Conservation (phyloP, 2,329 filamentous ascomycete genomes). For the Fusarium palustre region DNA sequence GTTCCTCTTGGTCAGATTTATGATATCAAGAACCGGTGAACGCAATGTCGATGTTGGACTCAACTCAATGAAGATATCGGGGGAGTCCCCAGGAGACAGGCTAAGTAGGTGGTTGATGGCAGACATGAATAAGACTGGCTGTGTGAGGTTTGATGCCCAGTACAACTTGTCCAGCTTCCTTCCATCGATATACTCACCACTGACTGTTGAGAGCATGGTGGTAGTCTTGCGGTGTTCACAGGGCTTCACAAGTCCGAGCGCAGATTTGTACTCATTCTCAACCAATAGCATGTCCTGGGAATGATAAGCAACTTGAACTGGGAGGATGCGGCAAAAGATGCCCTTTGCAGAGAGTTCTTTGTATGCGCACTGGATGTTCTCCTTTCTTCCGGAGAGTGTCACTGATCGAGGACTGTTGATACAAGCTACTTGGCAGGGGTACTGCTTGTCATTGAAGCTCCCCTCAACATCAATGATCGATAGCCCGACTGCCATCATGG, state of each 20-base stretch:
- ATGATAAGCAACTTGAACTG: slow-evolving; percentile 58
- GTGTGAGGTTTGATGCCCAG: slow-evolving; percentile 61
- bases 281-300: slow-evolving; percentile 58
- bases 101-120: slow-evolving; percentile 55
- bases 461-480: slow-evolving; percentile 44
- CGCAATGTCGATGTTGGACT: slow-evolving; percentile 54
- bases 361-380: slow-evolving; percentile 49
- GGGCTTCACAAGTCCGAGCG: slow-evolving; percentile 44
- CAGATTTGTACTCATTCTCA: slow-evolving; percentile 51
- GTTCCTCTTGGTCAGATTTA: slow-evolving; percentile 34
- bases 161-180: slow-evolving; percentile 53
- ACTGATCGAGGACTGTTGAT: slow-evolving; percentile 58
- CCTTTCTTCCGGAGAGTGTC: slow-evolving; percentile 57
- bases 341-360: slow-evolving; percentile 48
- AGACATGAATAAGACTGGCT: slow-evolving; percentile 58
- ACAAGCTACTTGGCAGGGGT: slow-evolving; percentile 55
- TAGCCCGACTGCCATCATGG: slow-evolving; percentile 58
- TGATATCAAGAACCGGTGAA: slow-evolving; percentile 54
- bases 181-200: slow-evolving; percentile 45
- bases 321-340: slow-evolving; percentile 53
- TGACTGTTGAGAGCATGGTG: slow-evolving; percentile 59
- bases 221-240: slow-evolving; percentile 17
- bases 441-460: slow-evolving; percentile 43
- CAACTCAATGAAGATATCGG: slow-evolving; percentile 56
- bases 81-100: slow-evolving; percentile 43